Evolutionary conservation across 2,329 filamentous ascomycete genomes (phyloP), one percentile per base, ranked within the genome.

Genomic region (Colletotrichum lini): DNA sequence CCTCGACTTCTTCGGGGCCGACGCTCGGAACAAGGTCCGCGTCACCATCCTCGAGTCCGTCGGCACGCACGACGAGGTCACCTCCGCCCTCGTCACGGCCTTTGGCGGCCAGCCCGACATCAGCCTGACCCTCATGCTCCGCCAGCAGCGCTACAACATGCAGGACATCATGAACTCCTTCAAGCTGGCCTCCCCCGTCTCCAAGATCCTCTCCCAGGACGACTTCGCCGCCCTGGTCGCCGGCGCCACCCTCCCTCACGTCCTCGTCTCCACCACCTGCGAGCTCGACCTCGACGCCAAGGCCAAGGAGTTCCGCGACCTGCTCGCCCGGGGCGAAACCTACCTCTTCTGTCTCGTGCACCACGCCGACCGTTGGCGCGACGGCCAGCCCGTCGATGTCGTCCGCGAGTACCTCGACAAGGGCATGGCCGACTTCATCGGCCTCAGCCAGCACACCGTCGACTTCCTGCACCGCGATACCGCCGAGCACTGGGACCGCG

Each of bases 201-300:
- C 65, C 38, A 56, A 60, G 8, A 18, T 74, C 47, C 65, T 73
- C 57, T 69, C 71, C 26, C 73, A 65, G 63, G 54, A 75, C 50
- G 65, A 58, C 59, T 74, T 78, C 54, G 57, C 65, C n/a, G 59
- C 65, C 54, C 67, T 50, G 13, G 70, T 75, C 53, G 56, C 50
- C 4, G 49, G 65, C 40, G 66, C 65, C 49, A 72, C 73, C 15
- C 26, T 21, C 16, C 76, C 77, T 10, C 73, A 78, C 54, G 63
- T 78, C 9, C 64, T 78, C 71, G 74, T 78, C n/a, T 78, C 77
- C 47, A 78, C 75, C 9, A 78, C 77, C 26, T 78, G 77, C 76
- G 76, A 78, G 70, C 71, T 76, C 57, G 77, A 78, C 49, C 72
- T 76, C n/a, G 67, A 70, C 45, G 63, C 66, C 80, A 70, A 67